Evolutionary conservation across 1,284 basidiomycete genomes (phyloP), one percentile per base, ranked within the genome.

Genomic region (Tetrapyrgos nigripes): DNA sequence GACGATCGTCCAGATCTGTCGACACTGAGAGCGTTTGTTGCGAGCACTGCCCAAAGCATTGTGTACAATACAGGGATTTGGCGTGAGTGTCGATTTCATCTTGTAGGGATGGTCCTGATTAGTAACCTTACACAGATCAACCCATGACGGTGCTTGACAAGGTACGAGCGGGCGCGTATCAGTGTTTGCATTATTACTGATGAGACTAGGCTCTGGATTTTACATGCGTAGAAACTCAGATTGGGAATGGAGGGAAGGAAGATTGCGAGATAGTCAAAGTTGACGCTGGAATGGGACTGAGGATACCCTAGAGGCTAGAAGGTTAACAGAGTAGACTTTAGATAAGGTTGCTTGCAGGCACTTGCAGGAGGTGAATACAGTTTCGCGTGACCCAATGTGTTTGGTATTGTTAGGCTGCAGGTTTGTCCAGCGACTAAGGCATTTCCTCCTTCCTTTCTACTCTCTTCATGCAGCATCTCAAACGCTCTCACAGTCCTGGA

Each of bases 141-240:
- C 91, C 92, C 2, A 89, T 94, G 86, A 87, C 92, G 40, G 89
- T 91, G 8, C 75, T 95, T 57, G 85, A 87, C 66, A 85, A 84
- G 76, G 89, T 91, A 65, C 65, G 81, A 59, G 46, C 50, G 10
- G 24, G 56, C 11, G 11, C 23, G 19, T 19, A 29, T 3, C 11
- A 11, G 14, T 17, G 8, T 35, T 33, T 23, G 4, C 10, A 21
- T 46, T 62, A 27, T 45, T 17, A 28, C 61, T 66, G 53, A 70
- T 59, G 60, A 35, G 33, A 50, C 13, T 66, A 93, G 89, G 71
- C 81, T 3, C 83, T 94, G 74, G 92, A 95, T 67, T 87, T 94
- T 67, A 83, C 88, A 27, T 92, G 91, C 62, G 85, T 94, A 2
- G 93, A 95, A 75, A 93, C 92, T 33, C 92, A 94, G 71, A 86